Conservation (phyloP, 495 filamentous ascomycete species). For the Baudoinia panamericana region DNA sequence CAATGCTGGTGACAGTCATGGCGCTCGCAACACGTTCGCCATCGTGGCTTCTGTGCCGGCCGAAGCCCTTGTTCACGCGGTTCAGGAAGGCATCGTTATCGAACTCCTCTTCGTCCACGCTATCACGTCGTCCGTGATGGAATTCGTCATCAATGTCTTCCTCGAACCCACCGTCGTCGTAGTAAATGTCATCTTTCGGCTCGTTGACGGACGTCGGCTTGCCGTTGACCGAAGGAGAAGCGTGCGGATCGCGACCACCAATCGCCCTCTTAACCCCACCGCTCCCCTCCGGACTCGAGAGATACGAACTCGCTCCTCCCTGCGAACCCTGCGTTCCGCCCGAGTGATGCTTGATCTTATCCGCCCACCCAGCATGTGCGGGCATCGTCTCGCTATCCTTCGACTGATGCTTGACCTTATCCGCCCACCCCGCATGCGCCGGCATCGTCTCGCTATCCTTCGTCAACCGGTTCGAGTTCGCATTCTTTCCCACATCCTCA, state of each 20-base stretch:
- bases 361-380: constrained; percentile 6
- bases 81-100: constrained; percentile 63
- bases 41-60: neutral
- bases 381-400: constrained; percentile 15
- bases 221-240: no score
- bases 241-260: no score
- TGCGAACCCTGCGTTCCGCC: constrained; percentile 1
- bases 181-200: constrained; percentile 43
- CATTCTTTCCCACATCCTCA: neutral
- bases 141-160: constrained; percentile 5
- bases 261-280: neutral
- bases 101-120: constrained; percentile 55
- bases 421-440: neutral
- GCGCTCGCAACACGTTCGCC: neutral
- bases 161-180: constrained; percentile 39
- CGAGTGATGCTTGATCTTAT: neutral
- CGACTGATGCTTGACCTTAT: constrained; percentile 1
- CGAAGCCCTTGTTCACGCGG: neutral
- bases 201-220: no score
- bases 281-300: neutral
- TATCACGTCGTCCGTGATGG: constrained; percentile 20
- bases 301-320: constrained; percentile 1
- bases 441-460: constrained; percentile 15
- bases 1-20: neutral
- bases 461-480: constrained; percentile 1